Conservation (phyloP, 495 filamentous ascomycete species). For the Penicillium simplicissimum region DNA sequence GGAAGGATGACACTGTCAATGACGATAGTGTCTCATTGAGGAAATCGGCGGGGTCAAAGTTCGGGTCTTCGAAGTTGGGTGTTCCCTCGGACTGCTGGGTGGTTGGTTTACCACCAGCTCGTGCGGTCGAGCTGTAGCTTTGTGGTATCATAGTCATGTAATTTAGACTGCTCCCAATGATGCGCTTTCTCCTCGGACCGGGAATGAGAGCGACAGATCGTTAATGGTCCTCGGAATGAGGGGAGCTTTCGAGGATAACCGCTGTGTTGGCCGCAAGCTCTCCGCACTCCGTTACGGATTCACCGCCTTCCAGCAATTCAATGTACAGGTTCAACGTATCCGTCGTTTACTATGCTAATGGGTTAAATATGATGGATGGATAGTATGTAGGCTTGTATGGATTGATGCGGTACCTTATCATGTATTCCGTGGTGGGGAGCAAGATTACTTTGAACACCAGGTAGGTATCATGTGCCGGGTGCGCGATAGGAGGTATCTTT, state of each 20-base stretch:
- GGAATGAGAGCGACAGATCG: neutral
- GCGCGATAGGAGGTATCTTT: too few relatives aligned
- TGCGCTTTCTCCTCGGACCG: neutral
- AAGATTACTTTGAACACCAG: too few relatives aligned
- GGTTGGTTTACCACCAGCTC: constrained; percentile 17
- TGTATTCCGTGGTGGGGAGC: too few relatives aligned
- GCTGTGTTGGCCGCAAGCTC: constrained; percentile 3
- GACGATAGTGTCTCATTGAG: constrained; percentile 74
- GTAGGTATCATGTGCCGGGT: too few relatives aligned
- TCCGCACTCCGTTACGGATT: neutral
- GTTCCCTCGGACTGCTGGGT: constrained; percentile 57
- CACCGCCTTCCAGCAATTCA: neutral
- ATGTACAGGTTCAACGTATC: neutral
- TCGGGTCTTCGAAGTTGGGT: constrained; percentile 64
- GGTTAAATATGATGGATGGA: neutral
- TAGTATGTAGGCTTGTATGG: too few relatives aligned
- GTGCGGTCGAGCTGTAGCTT: constrained; percentile 20
- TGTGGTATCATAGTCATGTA: constrained; percentile 20
- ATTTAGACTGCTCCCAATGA: neutral
- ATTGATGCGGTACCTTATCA: too few relatives aligned
- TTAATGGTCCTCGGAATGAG: neutral
- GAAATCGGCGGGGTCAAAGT: constrained; percentile 79
- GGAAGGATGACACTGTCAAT: constrained; percentile 42
- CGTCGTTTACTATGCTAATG: neutral
- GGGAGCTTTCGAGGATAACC: too few relatives aligned